Conservation (phyloP, 2,329 filamentous ascomycete species). For the Chrysosphaeria jannelii region DNA sequence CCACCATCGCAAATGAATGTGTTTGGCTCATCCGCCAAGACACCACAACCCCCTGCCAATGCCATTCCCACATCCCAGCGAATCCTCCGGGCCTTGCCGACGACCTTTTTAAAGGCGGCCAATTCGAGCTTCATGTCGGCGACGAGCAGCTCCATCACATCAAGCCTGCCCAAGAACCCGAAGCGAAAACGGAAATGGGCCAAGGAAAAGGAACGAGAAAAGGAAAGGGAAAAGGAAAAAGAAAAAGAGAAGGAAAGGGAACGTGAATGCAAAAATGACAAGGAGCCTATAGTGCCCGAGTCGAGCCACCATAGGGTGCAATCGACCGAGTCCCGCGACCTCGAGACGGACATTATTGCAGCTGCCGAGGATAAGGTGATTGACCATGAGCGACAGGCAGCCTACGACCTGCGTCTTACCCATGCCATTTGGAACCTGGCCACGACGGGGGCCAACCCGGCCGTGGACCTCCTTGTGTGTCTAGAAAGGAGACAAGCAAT, state of each 20-base stretch:
- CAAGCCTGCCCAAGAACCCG: slow-evolving; percentile 37
- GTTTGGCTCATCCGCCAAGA: slow-evolving; percentile 37
- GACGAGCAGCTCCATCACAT: slow-evolving; percentile 62
- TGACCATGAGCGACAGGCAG: slow-evolving; percentile 39
- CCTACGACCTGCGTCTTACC: slow-evolving; percentile 63
- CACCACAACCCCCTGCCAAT: slow-evolving; percentile 41
- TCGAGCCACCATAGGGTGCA: slow-evolving; percentile 5
- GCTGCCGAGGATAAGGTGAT: slow-evolving; percentile 29
- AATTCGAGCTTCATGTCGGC: slow-evolving; percentile 90
- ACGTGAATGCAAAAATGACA: slow-evolving; percentile 12
- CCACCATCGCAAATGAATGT: slow-evolving; percentile 78
- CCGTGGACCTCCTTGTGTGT: slow-evolving; percentile 75
- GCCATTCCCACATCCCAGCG: slow-evolving; percentile 77
- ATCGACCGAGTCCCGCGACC: slow-evolving; percentile 5
- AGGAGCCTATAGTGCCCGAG: slow-evolving; percentile 14
- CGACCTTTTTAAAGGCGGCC: slow-evolving; percentile 71
- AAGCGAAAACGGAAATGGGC: slow-evolving; percentile 29
- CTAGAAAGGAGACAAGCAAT: slow-evolving; percentile 74
- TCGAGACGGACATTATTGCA: slow-evolving; percentile 12
- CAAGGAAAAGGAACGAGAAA: slow-evolving; percentile 10
- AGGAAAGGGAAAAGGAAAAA: slow-evolving; percentile 8
- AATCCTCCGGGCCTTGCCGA: slow-evolving; percentile 67
- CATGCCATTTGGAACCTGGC: slow-evolving; percentile 86
- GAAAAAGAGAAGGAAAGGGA: slow-evolving; percentile 9
- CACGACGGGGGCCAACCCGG: slow-evolving; percentile 73